phyloP scores from a whole-genome alignment of 257 asterid genomes.

The Ligustrum vulgare region DNA sequence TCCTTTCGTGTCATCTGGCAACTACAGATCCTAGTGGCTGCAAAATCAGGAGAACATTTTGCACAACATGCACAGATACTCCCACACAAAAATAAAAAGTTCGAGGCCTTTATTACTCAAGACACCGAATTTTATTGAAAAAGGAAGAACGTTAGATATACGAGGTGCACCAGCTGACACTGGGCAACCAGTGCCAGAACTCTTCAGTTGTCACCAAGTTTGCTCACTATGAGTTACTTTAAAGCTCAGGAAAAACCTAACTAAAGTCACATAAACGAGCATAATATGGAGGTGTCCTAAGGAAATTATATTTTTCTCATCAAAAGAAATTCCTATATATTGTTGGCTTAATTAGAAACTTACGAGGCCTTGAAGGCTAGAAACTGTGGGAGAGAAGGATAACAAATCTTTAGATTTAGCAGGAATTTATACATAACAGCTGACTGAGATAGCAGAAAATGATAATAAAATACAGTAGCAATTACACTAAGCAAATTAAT shows the following conservation, averaged over 20 bases:
- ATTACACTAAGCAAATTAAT: conserved; percentile 38
- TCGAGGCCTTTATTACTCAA: too few species aligned
- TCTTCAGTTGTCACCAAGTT: conserved; percentile 21
- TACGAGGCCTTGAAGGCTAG: too few species aligned
- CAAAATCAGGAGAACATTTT: background rate
- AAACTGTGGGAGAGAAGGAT: too few species aligned
- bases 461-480: conserved; percentile 21
- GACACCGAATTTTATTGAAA: background rate
- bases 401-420: too few species aligned
- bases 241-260: background rate
- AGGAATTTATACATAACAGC: too few species aligned
- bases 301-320: background rate
- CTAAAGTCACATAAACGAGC: background rate
- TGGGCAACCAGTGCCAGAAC: conserved; percentile 14
- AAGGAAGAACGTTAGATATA: background rate
- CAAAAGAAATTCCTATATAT: background rate
- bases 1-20: conserved; percentile 3
- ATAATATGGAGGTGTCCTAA: background rate
- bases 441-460: too few species aligned
- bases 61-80: background rate
- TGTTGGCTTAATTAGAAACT: conserved; percentile 15
- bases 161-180: background rate
- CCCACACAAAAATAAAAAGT: conserved; percentile 5
- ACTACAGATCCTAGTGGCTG: conserved; percentile 15
- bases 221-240: conserved; percentile 13